Evolutionary conservation across 805 yeast genomes (phyloP), one percentile per base, ranked within the genome.

Genomic region (Candida pseudoglaebosa): DNA sequence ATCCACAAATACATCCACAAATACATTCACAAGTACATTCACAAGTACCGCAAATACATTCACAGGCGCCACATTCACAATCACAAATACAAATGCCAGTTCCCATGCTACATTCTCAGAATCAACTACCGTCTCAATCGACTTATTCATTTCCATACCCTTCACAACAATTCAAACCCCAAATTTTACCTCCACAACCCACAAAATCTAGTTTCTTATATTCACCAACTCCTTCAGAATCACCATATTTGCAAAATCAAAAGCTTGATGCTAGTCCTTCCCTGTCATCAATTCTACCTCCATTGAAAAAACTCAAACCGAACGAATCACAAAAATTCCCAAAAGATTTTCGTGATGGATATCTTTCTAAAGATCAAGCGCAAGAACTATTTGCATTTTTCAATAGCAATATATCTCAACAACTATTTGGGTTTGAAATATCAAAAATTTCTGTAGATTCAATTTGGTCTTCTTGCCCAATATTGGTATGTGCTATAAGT

Each of bases 371-470:
- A 24, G 55, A 50, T 1, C 67, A 73, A 39, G 80, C 80, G 0
- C 52, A 56, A n/a, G 73, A 67, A 22, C 58, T 80, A 12, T 76
- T 80, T 44, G 47, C 54, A 10, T 75, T 65, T 40, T 82, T 82
- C 49, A 73, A 77, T 44, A 54, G 65, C 1, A 70, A 78, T 39
- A 76, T 82, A 22, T 65, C 82, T 1, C 80, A 80, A 8, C 85
- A 80, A 48, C 58, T 82, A 32, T 80, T 80, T 63, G 89, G 88
- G 1, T 81, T 81, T 53, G 77, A 72, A 32, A 62, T 80, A 3
- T 65, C 78, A 1, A 61, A 69, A 33, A 68, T 77, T 37, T 61
- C 73, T 1, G 69, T 76, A 3, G 72, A 71, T 5, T 56, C 56
- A 3, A 59, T 78, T 6, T 80, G 85, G 82, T 56, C 61, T 2